A percentile compares a stretch with the other conserved stretches of the same genome.
phyloP scores from a whole-genome alignment of 2,329 filamentous ascomycete genomes.

The Tricladium varicosporioides region DNA sequence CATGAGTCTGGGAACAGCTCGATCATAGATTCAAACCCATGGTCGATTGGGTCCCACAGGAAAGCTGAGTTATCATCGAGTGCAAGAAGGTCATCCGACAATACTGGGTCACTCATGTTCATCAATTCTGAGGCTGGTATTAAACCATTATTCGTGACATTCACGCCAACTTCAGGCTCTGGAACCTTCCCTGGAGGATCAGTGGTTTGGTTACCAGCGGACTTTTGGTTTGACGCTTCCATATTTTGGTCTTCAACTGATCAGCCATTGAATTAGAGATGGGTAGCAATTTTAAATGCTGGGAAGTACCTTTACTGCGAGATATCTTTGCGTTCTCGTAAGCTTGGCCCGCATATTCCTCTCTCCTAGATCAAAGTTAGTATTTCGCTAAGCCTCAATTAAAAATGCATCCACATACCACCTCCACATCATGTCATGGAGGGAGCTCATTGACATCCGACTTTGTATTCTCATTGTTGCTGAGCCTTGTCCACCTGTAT shows the following conservation, averaged over 20 bases:
- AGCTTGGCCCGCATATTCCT: background rate
- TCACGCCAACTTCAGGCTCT: background rate
- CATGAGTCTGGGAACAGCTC: constrained; percentile 16
- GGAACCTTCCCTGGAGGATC: background rate
- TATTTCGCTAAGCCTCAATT: background rate
- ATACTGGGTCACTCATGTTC: background rate
- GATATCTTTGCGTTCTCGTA: background rate
- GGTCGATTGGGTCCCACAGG: constrained; percentile 12
- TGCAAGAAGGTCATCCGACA: constrained; percentile 6
- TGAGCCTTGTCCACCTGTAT: background rate
- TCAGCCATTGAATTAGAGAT: background rate
- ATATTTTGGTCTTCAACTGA: background rate
- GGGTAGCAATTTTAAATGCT: no score
- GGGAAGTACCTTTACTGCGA: background rate
- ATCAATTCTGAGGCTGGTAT: background rate
- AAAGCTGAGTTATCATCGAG: constrained; percentile 11
- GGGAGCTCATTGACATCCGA: constrained; percentile 14
- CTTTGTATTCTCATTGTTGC: constrained; percentile 12
- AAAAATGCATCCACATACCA: background rate
- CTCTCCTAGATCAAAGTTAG: background rate
- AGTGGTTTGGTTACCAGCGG: background rate
- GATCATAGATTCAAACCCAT: constrained; percentile 16
- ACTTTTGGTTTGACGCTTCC: background rate
- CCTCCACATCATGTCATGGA: constrained; percentile 17
- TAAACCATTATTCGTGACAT: background rate